A percentile compares a stretch with the other conserved stretches of the same genome.
These are phyloP conservation scores for Corymbia citriodora DNA, from an alignment of 441 rosid genomes.

Conservation along the genomic window DNA sequence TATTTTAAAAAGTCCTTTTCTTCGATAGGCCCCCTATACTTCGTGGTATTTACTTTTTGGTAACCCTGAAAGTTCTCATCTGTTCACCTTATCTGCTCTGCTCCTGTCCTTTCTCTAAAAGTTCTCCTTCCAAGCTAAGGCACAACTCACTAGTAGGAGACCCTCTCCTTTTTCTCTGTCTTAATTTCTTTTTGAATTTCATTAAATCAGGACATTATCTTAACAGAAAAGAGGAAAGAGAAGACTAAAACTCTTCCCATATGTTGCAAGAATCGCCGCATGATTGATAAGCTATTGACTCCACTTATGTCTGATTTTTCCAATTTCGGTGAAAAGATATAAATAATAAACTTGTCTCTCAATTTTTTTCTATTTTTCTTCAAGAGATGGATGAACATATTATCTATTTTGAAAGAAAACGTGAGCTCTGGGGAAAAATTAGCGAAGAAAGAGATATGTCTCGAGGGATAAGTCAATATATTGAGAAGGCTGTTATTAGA, in stretches of 20 bases:
- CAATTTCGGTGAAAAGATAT: accelerated
- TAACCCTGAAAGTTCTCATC: background rate
- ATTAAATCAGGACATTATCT: background rate
- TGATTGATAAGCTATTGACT: background rate
- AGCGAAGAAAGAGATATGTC: background rate
- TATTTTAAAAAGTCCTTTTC: background rate
- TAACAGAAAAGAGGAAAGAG: background rate
- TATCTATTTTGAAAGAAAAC: too few species aligned
- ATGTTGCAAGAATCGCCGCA: accelerated
- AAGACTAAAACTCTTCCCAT: background rate
- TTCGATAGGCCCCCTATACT: background rate
- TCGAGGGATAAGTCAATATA: accelerated
- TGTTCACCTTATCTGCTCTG: background rate
- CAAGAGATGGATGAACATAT: background rate
- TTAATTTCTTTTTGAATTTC: background rate
- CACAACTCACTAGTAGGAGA: background rate
- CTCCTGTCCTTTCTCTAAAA: background rate
- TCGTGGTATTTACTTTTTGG: background rate
- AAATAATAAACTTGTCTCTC: accelerated
- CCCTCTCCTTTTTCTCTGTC: background rate
- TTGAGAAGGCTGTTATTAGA: background rate
- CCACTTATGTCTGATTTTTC: background rate
- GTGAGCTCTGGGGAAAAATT: too few species aligned
- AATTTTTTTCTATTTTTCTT: too few species aligned
- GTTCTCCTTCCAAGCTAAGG: background rate